Evolutionary conservation across 2,329 filamentous ascomycete species (phyloP).

Genomic region (Ascochyta pisi): DNA sequence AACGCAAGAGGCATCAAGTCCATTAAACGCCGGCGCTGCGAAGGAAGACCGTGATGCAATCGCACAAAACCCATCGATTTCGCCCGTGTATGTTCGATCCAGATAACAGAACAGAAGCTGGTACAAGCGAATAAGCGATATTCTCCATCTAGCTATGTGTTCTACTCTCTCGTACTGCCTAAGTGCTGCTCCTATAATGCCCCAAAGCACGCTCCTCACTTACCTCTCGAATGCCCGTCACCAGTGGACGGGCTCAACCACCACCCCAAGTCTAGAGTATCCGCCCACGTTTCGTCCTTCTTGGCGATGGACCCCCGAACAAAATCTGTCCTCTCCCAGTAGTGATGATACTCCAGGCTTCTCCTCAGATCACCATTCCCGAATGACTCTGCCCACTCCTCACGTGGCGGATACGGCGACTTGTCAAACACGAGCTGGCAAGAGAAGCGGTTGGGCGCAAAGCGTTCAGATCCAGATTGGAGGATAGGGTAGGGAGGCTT

Average conservation of each 20-base stretch:
- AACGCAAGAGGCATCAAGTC: no score
- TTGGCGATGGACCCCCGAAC: background rate
- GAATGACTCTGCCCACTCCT: slow-evolving; percentile 11
- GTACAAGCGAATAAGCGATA: no score
- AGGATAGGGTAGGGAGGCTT: slow-evolving; percentile 9
- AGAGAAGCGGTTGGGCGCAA: slow-evolving; percentile 9
- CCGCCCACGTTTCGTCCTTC: slow-evolving; percentile 14
- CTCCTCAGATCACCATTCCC: background rate
- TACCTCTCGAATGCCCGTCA: no score
- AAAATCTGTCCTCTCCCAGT: slow-evolving; percentile 8
- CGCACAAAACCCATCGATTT: no score
- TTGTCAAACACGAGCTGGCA: slow-evolving; percentile 10
- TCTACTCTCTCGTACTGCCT: no score
- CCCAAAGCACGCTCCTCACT: no score
- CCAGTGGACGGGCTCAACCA: slow-evolving; percentile 9
- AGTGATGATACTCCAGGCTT: slow-evolving; percentile 4
- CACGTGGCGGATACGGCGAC: slow-evolving; percentile 15
- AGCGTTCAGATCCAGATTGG: background rate
- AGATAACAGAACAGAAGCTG: no score
- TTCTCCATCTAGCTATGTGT: no score
- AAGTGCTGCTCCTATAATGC: no score
- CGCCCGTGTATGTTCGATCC: no score
- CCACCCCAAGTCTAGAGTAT: slow-evolving; percentile 13
- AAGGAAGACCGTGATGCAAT: no score
- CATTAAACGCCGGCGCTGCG: no score